Conservation (phyloP, 305 asterid genomes). For the Solanum hybrid region DNA sequence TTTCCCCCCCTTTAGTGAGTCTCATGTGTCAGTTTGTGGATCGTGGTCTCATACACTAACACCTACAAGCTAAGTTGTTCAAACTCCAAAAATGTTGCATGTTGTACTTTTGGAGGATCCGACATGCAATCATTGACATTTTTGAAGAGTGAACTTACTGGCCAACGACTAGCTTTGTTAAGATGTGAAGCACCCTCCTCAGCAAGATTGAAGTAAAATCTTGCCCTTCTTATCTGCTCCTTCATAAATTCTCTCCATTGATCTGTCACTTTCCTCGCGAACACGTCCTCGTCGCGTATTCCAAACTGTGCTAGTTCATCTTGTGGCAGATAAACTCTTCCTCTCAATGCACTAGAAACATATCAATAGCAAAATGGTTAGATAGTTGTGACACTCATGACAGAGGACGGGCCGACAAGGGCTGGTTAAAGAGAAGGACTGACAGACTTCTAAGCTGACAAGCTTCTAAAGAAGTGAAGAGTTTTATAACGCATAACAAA, state of each 20-base stretch:
- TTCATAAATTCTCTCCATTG: slow-evolving; percentile 74
- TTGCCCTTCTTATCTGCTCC: slow-evolving; percentile 63
- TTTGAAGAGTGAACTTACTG: slow-evolving; percentile 29
- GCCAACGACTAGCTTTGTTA: slow-evolving; percentile 75
- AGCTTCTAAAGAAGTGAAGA: neutral
- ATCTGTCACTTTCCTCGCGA: slow-evolving; percentile 46
- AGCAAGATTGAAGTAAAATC: slow-evolving; percentile 58
- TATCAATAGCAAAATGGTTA: neutral
- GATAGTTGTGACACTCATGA: neutral
- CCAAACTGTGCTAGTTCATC: slow-evolving; percentile 59
- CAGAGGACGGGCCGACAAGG: neutral
- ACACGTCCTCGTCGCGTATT: slow-evolving; percentile 46
- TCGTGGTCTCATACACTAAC: neutral
- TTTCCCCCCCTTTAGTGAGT: neutral
- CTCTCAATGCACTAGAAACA: slow-evolving; percentile 49
- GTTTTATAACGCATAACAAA: neutral
- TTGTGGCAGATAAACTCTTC: slow-evolving; percentile 80
- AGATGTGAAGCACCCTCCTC: slow-evolving; percentile 76
- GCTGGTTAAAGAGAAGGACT: neutral
- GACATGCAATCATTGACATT: neutral
- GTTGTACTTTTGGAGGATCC: neutral
- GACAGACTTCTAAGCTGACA: neutral
- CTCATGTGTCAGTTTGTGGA: neutral
- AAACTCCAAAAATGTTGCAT: neutral
- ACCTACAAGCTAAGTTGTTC: neutral